Evolutionary conservation across 1,139 yeast genomes (phyloP).

Genomic region (Lodderomyces oxycetoniae): DNA sequence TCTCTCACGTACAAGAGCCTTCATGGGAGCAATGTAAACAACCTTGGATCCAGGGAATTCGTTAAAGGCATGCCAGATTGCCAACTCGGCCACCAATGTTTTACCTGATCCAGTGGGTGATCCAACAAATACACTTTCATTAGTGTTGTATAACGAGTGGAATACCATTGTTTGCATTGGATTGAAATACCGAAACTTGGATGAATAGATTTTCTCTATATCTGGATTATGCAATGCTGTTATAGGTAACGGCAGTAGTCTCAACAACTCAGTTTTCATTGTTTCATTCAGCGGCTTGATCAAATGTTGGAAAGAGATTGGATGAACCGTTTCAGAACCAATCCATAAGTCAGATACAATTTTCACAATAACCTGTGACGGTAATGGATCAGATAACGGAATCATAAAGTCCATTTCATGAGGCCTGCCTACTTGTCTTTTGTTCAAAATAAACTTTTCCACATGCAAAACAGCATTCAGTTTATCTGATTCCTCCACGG

Average conservation of each 20-base stretch:
- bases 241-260: constrained; percentile 81
- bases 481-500: constrained; percentile 81
- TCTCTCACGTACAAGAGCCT: constrained; percentile 93
- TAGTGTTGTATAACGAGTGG: constrained; percentile 77
- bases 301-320: constrained; percentile 86
- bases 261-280: constrained; percentile 70
- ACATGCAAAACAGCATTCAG: constrained; percentile 74
- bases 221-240: constrained; percentile 68
- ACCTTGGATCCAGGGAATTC: constrained; percentile 78
- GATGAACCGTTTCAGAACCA: constrained; percentile 73
- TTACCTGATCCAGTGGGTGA: constrained; percentile 99
- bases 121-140: constrained; percentile 83
- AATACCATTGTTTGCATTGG: constrained; percentile 99
- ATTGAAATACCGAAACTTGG: constrained; percentile 78
- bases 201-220: constrained; percentile 62
- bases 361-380: constrained; percentile 79
- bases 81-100: constrained; percentile 94
- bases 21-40: constrained; percentile 98
- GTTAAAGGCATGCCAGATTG: constrained; percentile 92
- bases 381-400: constrained; percentile 82
- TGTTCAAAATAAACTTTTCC: constrained; percentile 69
- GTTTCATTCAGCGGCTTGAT: constrained; percentile 87
- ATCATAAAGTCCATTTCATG: constrained; percentile 90
- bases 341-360: constrained; percentile 85
- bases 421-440: constrained; percentile 46